These are phyloP conservation scores for Geotrichum bryndzae DNA, from an alignment of 1,139 yeast species.

Conservation along the genomic window DNA sequence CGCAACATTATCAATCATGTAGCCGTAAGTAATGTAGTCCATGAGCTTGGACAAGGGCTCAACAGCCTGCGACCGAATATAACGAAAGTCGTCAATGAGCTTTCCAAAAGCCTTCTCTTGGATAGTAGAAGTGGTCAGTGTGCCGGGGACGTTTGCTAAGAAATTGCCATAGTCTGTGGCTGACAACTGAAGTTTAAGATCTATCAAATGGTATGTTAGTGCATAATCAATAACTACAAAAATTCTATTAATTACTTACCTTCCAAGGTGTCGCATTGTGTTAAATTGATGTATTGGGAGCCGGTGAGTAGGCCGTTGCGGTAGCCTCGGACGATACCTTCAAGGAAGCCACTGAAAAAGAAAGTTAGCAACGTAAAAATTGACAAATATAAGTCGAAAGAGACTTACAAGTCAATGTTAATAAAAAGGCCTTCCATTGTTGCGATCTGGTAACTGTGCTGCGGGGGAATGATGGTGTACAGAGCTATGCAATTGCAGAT, in stretches of 20 bases:
- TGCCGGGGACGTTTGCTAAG: conserved; percentile 72
- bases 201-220: conserved; percentile 32
- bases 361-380: background rate
- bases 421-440: conserved; percentile 81
- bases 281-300: conserved; percentile 80
- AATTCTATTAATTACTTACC: conserved; percentile 21
- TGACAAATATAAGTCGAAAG: background rate
- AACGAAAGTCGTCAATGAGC: conserved; percentile 76
- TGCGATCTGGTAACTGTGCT: background rate
- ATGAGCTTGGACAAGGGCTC: conserved; percentile 74
- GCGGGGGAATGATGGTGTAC: background rate
- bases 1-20: conserved; percentile 97
- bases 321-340: conserved; percentile 92
- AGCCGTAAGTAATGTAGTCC: conserved; percentile 89
- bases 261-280: conserved; percentile 93
- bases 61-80: conserved; percentile 75
- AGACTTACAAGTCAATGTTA: conserved; percentile 58
- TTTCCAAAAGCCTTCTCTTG: conserved; percentile 73
- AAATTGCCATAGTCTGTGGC: conserved; percentile 95
- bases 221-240: background rate
- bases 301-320: conserved; percentile 72
- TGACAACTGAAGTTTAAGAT: conserved; percentile 84
- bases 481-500: background rate
- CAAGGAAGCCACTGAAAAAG: conserved; percentile 64
- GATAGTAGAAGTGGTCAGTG: conserved; percentile 74